Conservation (phyloP, 768 basidiomycete genomes). For the Leccinum aurantiacum region DNA sequence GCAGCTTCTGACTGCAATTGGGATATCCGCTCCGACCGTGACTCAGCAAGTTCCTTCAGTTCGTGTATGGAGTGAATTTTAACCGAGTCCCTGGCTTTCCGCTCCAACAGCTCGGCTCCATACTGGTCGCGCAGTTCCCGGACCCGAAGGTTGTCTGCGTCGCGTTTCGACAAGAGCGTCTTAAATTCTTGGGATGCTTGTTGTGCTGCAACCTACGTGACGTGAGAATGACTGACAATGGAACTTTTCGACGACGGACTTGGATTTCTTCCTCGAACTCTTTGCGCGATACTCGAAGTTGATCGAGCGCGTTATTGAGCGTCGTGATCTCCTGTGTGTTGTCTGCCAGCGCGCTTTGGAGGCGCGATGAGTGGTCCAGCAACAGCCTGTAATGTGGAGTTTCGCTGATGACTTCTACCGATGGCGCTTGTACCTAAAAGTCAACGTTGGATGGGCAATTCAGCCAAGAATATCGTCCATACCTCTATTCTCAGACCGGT, state of each 20-base stretch:
- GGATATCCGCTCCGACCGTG: slow-evolving; percentile 70
- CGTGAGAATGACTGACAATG: slow-evolving; percentile 12
- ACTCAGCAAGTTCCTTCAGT: slow-evolving; percentile 61
- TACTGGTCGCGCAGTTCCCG: slow-evolving; percentile 73
- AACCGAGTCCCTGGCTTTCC: slow-evolving; percentile 59
- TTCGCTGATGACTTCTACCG: slow-evolving; percentile 47
- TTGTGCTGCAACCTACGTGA: slow-evolving; percentile 40
- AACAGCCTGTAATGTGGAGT: slow-evolving; percentile 56
- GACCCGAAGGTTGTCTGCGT: slow-evolving; percentile 64
- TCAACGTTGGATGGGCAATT: background rate
- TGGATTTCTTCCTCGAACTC: slow-evolving; percentile 47
- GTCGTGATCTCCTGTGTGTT: slow-evolving; percentile 38
- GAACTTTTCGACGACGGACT: slow-evolving; percentile 36
- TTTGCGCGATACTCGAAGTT: slow-evolving; percentile 39
- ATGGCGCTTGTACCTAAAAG: slow-evolving; percentile 40
- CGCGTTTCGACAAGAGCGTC: slow-evolving; percentile 57
- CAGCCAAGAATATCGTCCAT: slow-evolving; percentile 9
- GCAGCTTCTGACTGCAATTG: slow-evolving; percentile 70
- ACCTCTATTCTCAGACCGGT: slow-evolving; percentile 48
- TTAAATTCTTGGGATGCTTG: slow-evolving; percentile 65
- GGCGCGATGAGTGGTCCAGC: slow-evolving; percentile 49
- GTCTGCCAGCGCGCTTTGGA: slow-evolving; percentile 45
- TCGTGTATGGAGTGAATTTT: slow-evolving; percentile 63
- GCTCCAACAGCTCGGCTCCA: slow-evolving; percentile 63
- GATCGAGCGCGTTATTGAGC: slow-evolving; percentile 45